phyloP scores from a whole-genome alignment of 345 rosid genomes.

The Citrus inodora region DNA sequence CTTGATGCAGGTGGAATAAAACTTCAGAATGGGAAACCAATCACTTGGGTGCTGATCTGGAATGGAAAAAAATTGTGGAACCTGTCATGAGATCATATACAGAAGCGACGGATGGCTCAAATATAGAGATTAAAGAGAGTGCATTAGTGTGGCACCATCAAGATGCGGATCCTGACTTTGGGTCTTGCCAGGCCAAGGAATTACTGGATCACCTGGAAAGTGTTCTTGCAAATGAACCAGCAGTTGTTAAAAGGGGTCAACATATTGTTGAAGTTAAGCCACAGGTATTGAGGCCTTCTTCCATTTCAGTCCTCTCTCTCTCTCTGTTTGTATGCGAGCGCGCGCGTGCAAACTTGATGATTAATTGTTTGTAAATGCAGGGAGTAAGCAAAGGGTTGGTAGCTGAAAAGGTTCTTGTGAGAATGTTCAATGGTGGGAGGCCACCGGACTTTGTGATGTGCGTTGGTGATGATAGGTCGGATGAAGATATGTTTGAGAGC shows the following conservation, averaged over 20 bases:
- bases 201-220: conserved; percentile 78
- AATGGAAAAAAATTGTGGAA: conserved; percentile 73
- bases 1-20: conserved; percentile 52
- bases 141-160: conserved; percentile 93
- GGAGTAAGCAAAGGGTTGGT: conserved; percentile 86
- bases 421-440: conserved; percentile 45
- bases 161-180: conserved; percentile 94
- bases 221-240: conserved; percentile 83
- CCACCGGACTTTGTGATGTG: conserved; percentile 85
- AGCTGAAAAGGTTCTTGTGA: conserved; percentile 56
- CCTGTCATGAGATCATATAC: conserved; percentile 79
- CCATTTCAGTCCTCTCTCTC: too few species aligned
- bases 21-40: conserved; percentile 62
- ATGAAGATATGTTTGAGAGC: conserved; percentile 92
- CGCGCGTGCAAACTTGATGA: neutral
- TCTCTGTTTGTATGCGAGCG: too few species aligned
- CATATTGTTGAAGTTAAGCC: conserved; percentile 93
- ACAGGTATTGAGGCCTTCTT: conserved; percentile 41
- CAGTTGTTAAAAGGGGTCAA: conserved; percentile 81
- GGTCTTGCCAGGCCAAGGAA: conserved; percentile 91
- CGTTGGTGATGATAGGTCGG: conserved; percentile 87
- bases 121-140: conserved; percentile 72
- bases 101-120: conserved; percentile 89
- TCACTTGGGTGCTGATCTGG: conserved; percentile 54
- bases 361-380: conserved; percentile 30